Percentiles rank a stretch among this genome's conserved stretches.
Conservation (phyloP, 495 filamentous ascomycete genomes). For the Hypoxylon subgilvum region DNA sequence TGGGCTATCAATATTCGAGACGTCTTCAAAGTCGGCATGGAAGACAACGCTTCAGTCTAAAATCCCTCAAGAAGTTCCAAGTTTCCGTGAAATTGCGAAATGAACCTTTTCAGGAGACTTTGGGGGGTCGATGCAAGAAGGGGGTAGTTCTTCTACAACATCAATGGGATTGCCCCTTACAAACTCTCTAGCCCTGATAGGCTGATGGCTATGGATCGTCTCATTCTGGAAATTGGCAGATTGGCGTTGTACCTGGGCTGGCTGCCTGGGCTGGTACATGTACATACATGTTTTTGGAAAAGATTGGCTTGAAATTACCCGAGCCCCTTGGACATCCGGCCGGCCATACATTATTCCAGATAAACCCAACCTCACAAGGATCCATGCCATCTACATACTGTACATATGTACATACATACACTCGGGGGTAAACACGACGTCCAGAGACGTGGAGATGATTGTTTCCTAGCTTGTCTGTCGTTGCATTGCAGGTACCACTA, state of each 20-base stretch:
- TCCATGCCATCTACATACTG: neutral
- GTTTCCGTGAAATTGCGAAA: slow-evolving; percentile 22
- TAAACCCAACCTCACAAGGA: neutral
- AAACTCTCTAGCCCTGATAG: slow-evolving; percentile 22
- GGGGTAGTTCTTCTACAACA: slow-evolving; percentile 12
- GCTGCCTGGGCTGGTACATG: neutral
- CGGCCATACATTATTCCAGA: slow-evolving; percentile 11
- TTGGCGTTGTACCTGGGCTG: neutral
- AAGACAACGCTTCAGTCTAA: slow-evolving; percentile 15
- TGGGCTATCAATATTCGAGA: too few species aligned
- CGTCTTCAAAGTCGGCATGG: too few species aligned
- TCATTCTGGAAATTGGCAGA: slow-evolving; percentile 29
- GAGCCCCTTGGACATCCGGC: neutral
- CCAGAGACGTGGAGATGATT: too few species aligned
- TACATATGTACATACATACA: too few species aligned
- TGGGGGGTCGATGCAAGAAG: slow-evolving; percentile 8
- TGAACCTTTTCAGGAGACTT: slow-evolving; percentile 18
- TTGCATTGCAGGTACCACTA: too few species aligned
- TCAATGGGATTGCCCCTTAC: slow-evolving; percentile 16
- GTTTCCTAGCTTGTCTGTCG: too few species aligned
- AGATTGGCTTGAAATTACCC: too few species aligned
- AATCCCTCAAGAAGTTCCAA: slow-evolving; percentile 33
- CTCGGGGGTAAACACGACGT: too few species aligned
- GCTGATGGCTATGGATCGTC: slow-evolving; percentile 7
- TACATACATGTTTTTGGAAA: neutral